Percentiles rank a stretch among this genome's conserved stretches.
Evolutionary conservation across 2,329 filamentous ascomycete genomes (phyloP).

Genomic region (Aureobasidium subglaciale): DNA sequence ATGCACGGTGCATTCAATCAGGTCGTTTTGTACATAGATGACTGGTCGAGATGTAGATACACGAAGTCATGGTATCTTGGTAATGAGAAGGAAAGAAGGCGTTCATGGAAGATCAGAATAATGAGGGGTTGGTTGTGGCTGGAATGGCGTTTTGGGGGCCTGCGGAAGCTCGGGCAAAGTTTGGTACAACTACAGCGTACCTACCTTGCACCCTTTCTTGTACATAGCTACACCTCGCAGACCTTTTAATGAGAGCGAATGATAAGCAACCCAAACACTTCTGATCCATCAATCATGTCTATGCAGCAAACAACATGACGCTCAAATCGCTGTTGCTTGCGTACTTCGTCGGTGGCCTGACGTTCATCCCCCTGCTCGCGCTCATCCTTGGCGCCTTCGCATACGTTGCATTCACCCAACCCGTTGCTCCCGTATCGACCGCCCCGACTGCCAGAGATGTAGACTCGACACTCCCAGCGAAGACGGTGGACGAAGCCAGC

Average conservation of each 20-base stretch:
- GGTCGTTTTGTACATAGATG: background rate
- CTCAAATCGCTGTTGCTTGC: conserved; percentile 57
- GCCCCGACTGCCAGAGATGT: background rate
- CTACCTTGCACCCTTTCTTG: too few species aligned
- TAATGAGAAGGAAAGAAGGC: conserved; percentile 6
- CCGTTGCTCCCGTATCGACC: background rate
- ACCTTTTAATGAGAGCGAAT: background rate
- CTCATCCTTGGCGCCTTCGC: conserved; percentile 56
- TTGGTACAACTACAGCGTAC: background rate
- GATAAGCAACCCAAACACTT: conserved; percentile 2
- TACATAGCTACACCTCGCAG: background rate
- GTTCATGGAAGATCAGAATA: background rate
- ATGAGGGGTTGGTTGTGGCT: conserved; percentile 12
- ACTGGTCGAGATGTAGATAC: conserved; percentile 1
- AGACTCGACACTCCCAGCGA: background rate
- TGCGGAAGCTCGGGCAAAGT: conserved; percentile 3
- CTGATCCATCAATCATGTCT: background rate
- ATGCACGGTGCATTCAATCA: background rate
- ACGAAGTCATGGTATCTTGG: background rate
- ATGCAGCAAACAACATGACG: conserved; percentile 22
- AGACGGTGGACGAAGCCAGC: conserved; percentile 25
- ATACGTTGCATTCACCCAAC: conserved; percentile 57
- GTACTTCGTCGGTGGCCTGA: conserved; percentile 81
- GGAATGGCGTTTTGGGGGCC: background rate
- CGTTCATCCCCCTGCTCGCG: conserved; percentile 71